Evolutionary conservation across 2,329 filamentous ascomycete genomes (phyloP), one percentile per base, ranked within the genome.

Genomic region (Penicillium sp.): DNA sequence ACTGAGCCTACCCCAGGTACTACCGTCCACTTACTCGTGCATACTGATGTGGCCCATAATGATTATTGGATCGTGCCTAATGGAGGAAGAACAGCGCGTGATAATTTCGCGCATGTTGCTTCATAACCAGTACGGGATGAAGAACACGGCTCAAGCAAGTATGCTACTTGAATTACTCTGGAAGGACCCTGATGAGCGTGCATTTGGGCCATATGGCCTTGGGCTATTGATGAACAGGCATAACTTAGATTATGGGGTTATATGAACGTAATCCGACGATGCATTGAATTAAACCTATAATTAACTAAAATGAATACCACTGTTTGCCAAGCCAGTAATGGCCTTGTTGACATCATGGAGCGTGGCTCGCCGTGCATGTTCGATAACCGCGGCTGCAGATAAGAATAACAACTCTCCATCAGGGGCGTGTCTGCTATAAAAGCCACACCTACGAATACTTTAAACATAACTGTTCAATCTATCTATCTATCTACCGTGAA

Each of bases 31-130:
- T 4, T 36, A 23, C 16, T 47, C 31, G 0, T 24, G 29, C 5
- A 46, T 62, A 16, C 4, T 59, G 19, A 44, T 63, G 11, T 59
- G 60, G 53, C 56, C 60, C 10, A n/a, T 57, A 8, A 59, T 63
- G 51, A 59, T 63, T 9, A 29, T 56, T 21, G 60, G 60, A 3
- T 61, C 60, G 10, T 63, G 56, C 39, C 24, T 63, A 37, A 51
- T 55, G 14, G 14, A 29, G 19, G 31, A 56, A 18, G 29, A 46
- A 4, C 58, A 61, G 24, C 47, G 48, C 18, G 14, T 28, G 23
- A 6, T 8, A 8, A 37, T 54, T 29, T 34, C 26, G 13, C 13
- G 31, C 14, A 40, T 48, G 14, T 19, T 54, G 3, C 14, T 5
- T 6, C 31, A 48, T 14, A 48, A 37, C 23, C 45, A 48, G 13